Base-by-base conservation (phyloP, 1,139 yeast genomes). In the Debaryomyces robertsiae region DNA sequence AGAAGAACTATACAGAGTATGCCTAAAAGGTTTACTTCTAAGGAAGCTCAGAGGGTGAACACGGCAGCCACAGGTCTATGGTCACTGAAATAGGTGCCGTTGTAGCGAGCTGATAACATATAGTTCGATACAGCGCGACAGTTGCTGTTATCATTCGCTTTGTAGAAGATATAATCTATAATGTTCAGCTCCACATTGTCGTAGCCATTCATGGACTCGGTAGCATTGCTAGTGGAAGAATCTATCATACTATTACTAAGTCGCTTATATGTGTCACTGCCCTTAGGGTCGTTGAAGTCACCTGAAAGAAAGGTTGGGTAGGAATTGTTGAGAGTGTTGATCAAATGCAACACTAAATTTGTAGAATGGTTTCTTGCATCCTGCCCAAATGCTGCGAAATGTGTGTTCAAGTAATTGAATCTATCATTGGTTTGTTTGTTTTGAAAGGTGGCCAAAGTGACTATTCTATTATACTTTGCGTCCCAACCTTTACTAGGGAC, bases 321-420 rank as follows among this genome's bases (percentile, higher is more conserved):
- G 7, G 49, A 47, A 5, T 50, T 49, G 44, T 72, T 72, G 45
- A 63, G 59, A 29, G 63, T 60, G 29, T 61, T 54, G 59, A 75
- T 68, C 42, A 63, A 67, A 22, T 65, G 58, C 13, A 71, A 62
- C 34, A 79, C 74, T 40, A 79, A 58, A 46, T 67, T 58, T 16
- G 80, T 75, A 31, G 78, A 68, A 46, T 75, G 66, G 29, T 61
- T 54, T 31, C 84, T 57, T 1, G 84, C 81, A 3, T 45, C 47
- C 2, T 49, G 61, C 1, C 84, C 84, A 32, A 61, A 55, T 46
- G 79, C 82, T 52, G 80, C 84, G 52, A 78, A 69, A 55, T 80
- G 84, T 7, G 84, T 79, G 53, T 77, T 77, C 58, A 74, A 75
- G 16, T 77, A 68, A 44, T 77, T 77, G 23, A 63, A 46, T 23